Evolutionary conservation across 345 rosid species (phyloP).

Genomic region (Eucalyptus shirleyi): DNA sequence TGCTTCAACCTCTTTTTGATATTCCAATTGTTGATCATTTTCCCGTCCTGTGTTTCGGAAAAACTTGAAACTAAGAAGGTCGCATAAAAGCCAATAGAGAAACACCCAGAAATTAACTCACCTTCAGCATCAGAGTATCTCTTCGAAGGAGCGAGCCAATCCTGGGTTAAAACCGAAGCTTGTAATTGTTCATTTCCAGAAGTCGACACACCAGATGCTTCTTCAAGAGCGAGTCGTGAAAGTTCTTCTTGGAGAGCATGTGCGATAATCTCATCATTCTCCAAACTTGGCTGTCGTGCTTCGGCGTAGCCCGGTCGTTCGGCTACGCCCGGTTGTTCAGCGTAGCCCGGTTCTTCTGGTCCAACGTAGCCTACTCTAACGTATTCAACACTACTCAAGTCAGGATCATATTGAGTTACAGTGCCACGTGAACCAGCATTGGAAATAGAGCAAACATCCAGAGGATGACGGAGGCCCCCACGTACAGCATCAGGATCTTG

Average conservation of each 20-base stretch:
- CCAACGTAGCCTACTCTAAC: constrained; percentile 47
- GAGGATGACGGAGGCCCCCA: constrained; percentile 66
- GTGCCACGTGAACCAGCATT: constrained; percentile 36
- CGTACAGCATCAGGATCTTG: constrained; percentile 38
- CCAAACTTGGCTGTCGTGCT: constrained; percentile 15
- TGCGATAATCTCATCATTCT: constrained; percentile 75
- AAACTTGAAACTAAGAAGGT: neutral
- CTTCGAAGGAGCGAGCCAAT: constrained; percentile 35
- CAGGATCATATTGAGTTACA: constrained; percentile 36
- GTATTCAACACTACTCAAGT: constrained; percentile 26
- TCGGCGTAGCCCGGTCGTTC: constrained; percentile 3
- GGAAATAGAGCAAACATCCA: constrained; percentile 46
- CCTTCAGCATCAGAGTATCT: constrained; percentile 1
- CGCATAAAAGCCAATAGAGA: neutral
- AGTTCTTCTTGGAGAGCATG: constrained; percentile 66
- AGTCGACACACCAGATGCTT: constrained; percentile 25
- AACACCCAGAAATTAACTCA: neutral
- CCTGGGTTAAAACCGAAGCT: constrained; percentile 49
- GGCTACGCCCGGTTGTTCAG: neutral
- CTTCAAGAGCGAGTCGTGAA: constrained; percentile 44
- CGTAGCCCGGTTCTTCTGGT: constrained; percentile 15
- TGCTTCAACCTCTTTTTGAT: constrained; percentile 8
- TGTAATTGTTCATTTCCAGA: neutral
- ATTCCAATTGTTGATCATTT: neutral
- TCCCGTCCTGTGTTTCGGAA: neutral